Evolutionary conservation across 2,329 filamentous ascomycete species (phyloP), one percentile per base, ranked within the genome.

Genomic region (Alternaria conjuncta): DNA sequence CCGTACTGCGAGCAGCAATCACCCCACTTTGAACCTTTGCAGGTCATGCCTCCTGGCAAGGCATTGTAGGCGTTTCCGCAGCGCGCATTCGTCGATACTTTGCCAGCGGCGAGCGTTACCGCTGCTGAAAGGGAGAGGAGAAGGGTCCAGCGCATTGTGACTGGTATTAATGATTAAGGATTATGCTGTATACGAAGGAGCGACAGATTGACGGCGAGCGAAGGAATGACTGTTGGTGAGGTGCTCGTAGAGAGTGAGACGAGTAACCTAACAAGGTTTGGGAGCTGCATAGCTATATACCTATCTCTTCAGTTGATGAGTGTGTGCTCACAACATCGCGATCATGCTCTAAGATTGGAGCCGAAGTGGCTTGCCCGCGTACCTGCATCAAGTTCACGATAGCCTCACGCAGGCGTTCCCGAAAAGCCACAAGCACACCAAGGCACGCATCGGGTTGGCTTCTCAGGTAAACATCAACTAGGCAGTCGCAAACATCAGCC

Each of bases 1-100:
- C 46, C 45, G 4, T 57, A 61, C 30, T 57, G 45, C 12, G 32
- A 45, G 36, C 54, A 61, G 25, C 59, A 61, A 21, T 61, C 30
- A 11, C 59, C 59, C 45, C 45, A 57, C 15, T 53, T 26, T 2
- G 54, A 61, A 6, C 54, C 54, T 18, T 10, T 28, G 12, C 59
- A 61, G n/a, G 15, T 61, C 54, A 53, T 51, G 4, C 46, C 59
- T 2, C 20, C 6, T 0, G 53, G 59, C 9, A 25, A 45, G 11
- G 59, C 59, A 10, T 57, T 51, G 32, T 61, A 43, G 1, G 53
- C 54, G 6, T 56, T 15, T 30, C 53, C 54, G 32, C 59, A 61
- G 15, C 59, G 59, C 8, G 59, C 53, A 6, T 61, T 57, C 5
- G 55, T 57, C 2, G 55, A 49, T 32, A 49, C 44, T 7, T 47